Conservation (phyloP, 2,329 filamentous ascomycete genomes). For the Epichloe sp. region DNA sequence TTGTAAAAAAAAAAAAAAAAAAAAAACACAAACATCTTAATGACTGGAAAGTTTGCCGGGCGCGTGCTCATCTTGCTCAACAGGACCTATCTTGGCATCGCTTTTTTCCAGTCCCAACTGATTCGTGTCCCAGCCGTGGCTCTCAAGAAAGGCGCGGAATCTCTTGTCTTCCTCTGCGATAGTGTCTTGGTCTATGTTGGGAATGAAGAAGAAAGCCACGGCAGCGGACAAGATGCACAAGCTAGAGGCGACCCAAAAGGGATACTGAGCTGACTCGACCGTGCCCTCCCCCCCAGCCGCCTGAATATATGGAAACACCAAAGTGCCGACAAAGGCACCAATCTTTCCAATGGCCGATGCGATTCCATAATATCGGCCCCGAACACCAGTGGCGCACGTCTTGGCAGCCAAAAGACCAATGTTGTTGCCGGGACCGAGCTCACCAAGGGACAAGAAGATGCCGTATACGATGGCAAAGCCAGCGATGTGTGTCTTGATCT, state of each 20-base stretch:
- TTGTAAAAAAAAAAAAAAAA: no score
- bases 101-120: slow-evolving; percentile 28
- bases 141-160: slow-evolving; percentile 62
- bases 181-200: slow-evolving; percentile 72
- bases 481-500: slow-evolving; percentile 42
- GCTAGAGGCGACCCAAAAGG: slow-evolving; percentile 73
- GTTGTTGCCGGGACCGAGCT: slow-evolving; percentile 76
- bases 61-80: not conserved
- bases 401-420: slow-evolving; percentile 81
- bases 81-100: not conserved
- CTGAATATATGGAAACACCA: slow-evolving; percentile 48
- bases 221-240: slow-evolving; percentile 63
- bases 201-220: slow-evolving; percentile 48
- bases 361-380: slow-evolving; percentile 59
- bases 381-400: slow-evolving; percentile 74
- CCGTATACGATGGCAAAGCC: slow-evolving; percentile 24
- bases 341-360: slow-evolving; percentile 65
- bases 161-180: slow-evolving; percentile 64
- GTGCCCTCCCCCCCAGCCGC: slow-evolving; percentile 37
- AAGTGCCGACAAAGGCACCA: slow-evolving; percentile 75
- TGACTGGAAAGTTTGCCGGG: not conserved
- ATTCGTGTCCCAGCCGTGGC: slow-evolving; percentile 61
- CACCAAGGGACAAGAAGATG: slow-evolving; percentile 25
- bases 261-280: slow-evolving; percentile 60
- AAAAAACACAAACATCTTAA: not conserved